Conservation (phyloP, 2,329 filamentous ascomycete species). For the Cladosporium velox region DNA sequence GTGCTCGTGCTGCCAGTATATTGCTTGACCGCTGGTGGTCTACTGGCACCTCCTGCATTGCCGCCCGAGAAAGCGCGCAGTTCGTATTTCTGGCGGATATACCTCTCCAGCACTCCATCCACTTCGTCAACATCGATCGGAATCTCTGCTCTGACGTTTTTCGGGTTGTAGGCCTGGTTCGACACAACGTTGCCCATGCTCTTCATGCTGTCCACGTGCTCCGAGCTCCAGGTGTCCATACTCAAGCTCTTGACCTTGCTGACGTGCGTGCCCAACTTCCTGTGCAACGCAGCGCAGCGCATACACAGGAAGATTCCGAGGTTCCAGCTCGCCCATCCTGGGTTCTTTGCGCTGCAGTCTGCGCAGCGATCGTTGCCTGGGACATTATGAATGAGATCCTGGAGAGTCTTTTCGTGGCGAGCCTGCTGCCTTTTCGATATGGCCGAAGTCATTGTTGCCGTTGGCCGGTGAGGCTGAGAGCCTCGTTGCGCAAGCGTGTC, state of each 20-base stretch:
- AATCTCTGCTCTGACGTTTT: slow-evolving; percentile 77
- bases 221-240: slow-evolving; percentile 96
- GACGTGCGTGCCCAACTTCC: slow-evolving; percentile 95
- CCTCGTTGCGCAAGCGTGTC: slow-evolving; percentile 17
- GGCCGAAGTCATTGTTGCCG: slow-evolving; percentile 63
- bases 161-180: slow-evolving; percentile 87
- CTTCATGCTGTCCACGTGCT: slow-evolving; percentile 99
- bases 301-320: slow-evolving; percentile 96
- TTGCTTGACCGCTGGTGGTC: slow-evolving; percentile 44
- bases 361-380: slow-evolving; percentile 92
- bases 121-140: slow-evolving; percentile 90
- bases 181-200: slow-evolving; percentile 82
- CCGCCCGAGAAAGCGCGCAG: slow-evolving; percentile 56
- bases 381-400: slow-evolving; percentile 81
- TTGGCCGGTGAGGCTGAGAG: neutral
- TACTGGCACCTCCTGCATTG: slow-evolving; percentile 34
- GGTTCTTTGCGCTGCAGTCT: slow-evolving; percentile 88
- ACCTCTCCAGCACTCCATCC: slow-evolving; percentile 91
- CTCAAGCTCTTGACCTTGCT: slow-evolving; percentile 98
- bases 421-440: slow-evolving; percentile 96
- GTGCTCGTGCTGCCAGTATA: slow-evolving; percentile 58
- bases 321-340: slow-evolving; percentile 99
- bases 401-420: slow-evolving; percentile 89
- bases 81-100: slow-evolving; percentile 92
- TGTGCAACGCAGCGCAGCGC: slow-evolving; percentile 92